These are phyloP conservation scores for Verbascum thapsus DNA, from an alignment of 257 asterid genomes.

Conservation along the genomic window DNA sequence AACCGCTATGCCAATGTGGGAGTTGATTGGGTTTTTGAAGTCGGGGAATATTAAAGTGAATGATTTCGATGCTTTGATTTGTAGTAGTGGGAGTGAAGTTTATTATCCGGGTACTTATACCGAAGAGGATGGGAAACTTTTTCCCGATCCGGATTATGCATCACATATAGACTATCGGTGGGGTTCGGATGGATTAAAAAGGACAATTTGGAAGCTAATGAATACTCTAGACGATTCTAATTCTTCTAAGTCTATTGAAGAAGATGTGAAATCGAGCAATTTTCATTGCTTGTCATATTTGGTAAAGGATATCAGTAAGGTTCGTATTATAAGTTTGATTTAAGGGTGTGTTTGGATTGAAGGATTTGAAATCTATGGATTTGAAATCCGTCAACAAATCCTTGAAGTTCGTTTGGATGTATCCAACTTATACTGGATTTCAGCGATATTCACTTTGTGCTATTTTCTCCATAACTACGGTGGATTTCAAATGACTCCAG, in stretches of 20 bases:
- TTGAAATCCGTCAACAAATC: too few relatives aligned
- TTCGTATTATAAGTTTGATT: too few relatives aligned
- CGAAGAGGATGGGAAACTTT: slow-evolving; percentile 56
- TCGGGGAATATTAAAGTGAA: slow-evolving; percentile 50
- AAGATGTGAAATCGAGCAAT: slow-evolving; percentile 64
- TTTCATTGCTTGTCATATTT: slow-evolving; percentile 74
- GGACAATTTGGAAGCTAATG: slow-evolving; percentile 81
- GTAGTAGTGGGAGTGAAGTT: slow-evolving; percentile 84
- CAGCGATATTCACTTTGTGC: too few relatives aligned
- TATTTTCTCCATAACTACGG: too few relatives aligned
- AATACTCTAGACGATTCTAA: slow-evolving; percentile 45
- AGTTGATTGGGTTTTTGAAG: slow-evolving; percentile 53
- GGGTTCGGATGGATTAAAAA: slow-evolving; percentile 83
- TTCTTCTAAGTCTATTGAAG: slow-evolving; percentile 40
- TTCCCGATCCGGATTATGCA: slow-evolving; percentile 67
- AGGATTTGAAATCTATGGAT: too few relatives aligned
- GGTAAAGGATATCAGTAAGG: slow-evolving; percentile 69
- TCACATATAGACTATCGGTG: slow-evolving; percentile 83
- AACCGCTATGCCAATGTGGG: slow-evolving; percentile 73
- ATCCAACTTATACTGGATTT: too few relatives aligned
- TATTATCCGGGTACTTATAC: slow-evolving; percentile 61
- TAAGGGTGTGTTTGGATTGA: too few relatives aligned
- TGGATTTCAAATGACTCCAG: too few relatives aligned
- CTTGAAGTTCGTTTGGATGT: too few relatives aligned
- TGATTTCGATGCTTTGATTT: slow-evolving; percentile 77